Percentiles rank a stretch among this genome's conserved stretches.
These are phyloP conservation scores for Davidsoniella eucalypti DNA, from an alignment of 2,329 filamentous ascomycete genomes.

Conservation along the genomic window DNA sequence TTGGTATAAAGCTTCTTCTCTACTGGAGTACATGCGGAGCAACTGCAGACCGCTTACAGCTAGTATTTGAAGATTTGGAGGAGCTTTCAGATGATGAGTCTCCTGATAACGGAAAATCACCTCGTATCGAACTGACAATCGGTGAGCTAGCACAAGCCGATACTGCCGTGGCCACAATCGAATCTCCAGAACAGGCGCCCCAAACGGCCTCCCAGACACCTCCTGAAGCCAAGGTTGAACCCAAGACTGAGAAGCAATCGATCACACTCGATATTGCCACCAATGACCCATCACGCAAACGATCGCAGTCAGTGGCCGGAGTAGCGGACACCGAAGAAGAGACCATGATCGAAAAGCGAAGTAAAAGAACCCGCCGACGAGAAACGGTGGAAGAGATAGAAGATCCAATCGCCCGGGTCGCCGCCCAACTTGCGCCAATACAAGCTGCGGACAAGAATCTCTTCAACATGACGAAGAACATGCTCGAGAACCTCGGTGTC, in stretches of 20 bases:
- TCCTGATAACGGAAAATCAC: conserved; percentile 8
- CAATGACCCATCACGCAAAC: conserved; percentile 27
- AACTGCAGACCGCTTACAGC: conserved; percentile 6
- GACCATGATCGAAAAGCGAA: conserved; percentile 40
- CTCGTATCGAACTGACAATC: conserved; percentile 6
- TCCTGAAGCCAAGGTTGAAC: background rate
- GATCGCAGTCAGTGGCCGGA: conserved; percentile 46
- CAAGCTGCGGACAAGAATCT: conserved; percentile 40
- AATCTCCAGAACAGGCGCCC: background rate
- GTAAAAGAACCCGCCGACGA: conserved; percentile 47
- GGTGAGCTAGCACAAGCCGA: background rate
- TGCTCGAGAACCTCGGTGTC: conserved; percentile 38
- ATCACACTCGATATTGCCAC: background rate
- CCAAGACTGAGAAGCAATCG: background rate
- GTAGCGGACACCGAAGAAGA: conserved; percentile 43
- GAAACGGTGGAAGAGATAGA: conserved; percentile 39
- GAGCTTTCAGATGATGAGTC: conserved; percentile 9
- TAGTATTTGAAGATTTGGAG: conserved; percentile 4
- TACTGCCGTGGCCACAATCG: conserved; percentile 1
- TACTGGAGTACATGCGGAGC: conserved; percentile 14
- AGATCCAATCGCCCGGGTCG: conserved; percentile 35
- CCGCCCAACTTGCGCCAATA: conserved; percentile 38
- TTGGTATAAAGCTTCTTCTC: conserved; percentile 21
- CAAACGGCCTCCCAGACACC: background rate
- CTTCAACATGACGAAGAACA: conserved; percentile 37